Conservation (phyloP, 495 filamentous ascomycete species). For the Neohortaea acidophila region DNA sequence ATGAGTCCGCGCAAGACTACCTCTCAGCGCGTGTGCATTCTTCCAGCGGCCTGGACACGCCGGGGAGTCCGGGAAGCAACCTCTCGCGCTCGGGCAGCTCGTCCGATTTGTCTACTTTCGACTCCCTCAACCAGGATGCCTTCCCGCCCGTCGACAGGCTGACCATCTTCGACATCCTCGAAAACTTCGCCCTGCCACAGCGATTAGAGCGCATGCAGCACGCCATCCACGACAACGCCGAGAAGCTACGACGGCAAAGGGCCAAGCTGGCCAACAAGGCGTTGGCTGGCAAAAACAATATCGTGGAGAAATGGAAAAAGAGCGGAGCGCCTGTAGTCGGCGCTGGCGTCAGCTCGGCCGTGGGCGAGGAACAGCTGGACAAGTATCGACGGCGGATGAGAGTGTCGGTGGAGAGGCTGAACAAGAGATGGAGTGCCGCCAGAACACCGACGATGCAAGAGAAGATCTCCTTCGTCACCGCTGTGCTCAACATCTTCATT, state of each 20-base stretch:
- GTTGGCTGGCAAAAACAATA: conserved; percentile 47
- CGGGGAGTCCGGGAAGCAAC: conserved; percentile 11
- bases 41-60: conserved; percentile 6
- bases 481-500: conserved; percentile 91
- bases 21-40: conserved; percentile 2
- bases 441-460: conserved; percentile 77
- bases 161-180: conserved; percentile 81
- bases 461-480: conserved; percentile 90
- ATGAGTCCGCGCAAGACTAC: conserved; percentile 7
- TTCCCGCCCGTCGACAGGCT: conserved; percentile 82
- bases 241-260: conserved; percentile 68
- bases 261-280: conserved; percentile 51
- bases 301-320: conserved; percentile 76
- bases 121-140: conserved; percentile 67
- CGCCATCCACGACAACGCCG: conserved; percentile 61
- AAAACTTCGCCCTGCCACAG: conserved; percentile 80
- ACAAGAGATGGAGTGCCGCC: conserved; percentile 72
- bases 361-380: conserved; percentile 81
- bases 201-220: conserved; percentile 78
- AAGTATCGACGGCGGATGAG: conserved; percentile 81
- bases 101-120: conserved; percentile 56
- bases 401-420: conserved; percentile 69
- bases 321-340: conserved; percentile 37
- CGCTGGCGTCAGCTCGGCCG: too few species aligned
- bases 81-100: conserved; percentile 57